phyloP scores from a whole-genome alignment of 176 grass and related monocot species.

The Tuctoria greenei region DNA sequence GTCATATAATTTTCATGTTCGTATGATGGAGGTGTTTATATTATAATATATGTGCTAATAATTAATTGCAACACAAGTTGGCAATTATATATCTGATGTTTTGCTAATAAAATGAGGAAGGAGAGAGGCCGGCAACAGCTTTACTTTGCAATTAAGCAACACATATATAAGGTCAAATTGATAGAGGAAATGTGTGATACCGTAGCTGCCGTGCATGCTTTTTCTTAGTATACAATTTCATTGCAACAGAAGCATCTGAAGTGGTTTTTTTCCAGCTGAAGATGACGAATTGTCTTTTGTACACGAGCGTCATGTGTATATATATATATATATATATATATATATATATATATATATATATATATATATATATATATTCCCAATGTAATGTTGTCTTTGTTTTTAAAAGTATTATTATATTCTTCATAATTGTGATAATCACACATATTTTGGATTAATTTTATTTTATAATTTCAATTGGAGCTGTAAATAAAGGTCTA shows the following conservation, averaged over 20 bases:
- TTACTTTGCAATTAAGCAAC: conserved; percentile 31
- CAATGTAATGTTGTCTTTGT: too few relatives aligned
- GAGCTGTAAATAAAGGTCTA: background rate
- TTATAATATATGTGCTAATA: conserved; percentile 18
- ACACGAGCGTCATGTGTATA: background rate
- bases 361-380: too few relatives aligned
- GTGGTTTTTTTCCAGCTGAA: background rate
- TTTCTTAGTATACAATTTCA: background rate
- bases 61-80: conserved; percentile 18
- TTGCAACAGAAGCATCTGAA: background rate
- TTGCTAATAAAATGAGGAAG: background rate
- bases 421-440: background rate
- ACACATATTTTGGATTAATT: background rate
- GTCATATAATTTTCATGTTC: conserved; percentile 19
- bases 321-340: too few relatives aligned
- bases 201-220: background rate
- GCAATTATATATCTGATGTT: background rate
- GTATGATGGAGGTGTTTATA: conserved; percentile 32
- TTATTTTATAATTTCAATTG: background rate
- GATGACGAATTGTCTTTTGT: background rate
- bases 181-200: background rate
- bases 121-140: background rate
- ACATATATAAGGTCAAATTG: background rate
- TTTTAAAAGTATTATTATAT: background rate
- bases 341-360: too few relatives aligned